Conservation (phyloP, 441 rosid species). For the Erodium trifolium region DNA sequence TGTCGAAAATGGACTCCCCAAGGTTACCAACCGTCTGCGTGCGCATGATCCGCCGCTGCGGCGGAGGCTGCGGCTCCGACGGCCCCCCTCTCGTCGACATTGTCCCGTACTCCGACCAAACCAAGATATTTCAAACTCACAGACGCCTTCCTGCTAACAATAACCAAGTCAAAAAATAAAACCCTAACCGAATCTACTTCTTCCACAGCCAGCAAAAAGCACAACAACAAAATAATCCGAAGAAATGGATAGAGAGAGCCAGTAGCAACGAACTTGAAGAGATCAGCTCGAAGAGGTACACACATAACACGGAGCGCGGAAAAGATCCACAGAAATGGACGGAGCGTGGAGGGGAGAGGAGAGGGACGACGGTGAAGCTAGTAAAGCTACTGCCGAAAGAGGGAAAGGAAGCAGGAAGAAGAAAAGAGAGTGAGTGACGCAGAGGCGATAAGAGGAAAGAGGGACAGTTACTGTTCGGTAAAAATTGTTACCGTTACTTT, state of each 20-base stretch:
- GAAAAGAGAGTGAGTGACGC: not conserved
- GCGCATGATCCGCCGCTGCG: constrained; percentile 46
- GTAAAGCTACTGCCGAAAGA: not conserved
- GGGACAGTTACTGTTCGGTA: constrained; percentile 13
- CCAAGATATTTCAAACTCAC: too few species aligned
- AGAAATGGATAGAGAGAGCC: too few species aligned
- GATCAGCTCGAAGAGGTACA: too few species aligned
- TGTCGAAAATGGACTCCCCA: constrained; percentile 77
- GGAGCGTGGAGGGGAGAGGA: not conserved
- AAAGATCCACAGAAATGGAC: not conserved
- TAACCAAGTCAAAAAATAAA: too few species aligned
- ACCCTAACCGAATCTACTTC: too few species aligned
- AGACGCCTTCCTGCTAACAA: too few species aligned
- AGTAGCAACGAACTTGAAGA: too few species aligned
- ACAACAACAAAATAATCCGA: too few species aligned
- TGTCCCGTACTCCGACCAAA: not conserved
- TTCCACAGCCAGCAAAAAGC: too few species aligned
- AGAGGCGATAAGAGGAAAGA: not conserved
- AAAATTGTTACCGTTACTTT: not conserved
- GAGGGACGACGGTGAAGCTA: not conserved
- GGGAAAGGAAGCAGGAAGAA: not conserved
- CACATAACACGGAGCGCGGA: not conserved
- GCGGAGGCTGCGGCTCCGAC: constrained; percentile 32
- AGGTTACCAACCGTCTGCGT: constrained; percentile 92
- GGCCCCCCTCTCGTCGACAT: constrained; percentile 49